Base-by-base conservation (phyloP, 1,139 yeast genomes). In the Yamadazyma epiphylla region DNA sequence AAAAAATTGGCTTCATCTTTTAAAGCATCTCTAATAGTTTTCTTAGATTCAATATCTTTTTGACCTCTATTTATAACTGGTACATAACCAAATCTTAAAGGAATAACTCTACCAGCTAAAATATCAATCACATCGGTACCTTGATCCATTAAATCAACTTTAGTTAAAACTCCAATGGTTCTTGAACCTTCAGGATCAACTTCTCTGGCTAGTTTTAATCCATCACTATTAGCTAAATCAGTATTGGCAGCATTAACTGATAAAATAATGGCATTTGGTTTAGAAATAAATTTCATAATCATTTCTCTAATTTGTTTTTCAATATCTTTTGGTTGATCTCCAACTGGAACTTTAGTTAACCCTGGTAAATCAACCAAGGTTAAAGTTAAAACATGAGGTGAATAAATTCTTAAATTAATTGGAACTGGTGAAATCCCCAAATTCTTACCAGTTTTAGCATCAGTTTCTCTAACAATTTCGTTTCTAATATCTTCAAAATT, bases 91-190 rank as follows among this genome's bases (percentile, higher is more conserved):
- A 87, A 86, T 59, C 96, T 76, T 50, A 91, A 73, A 8, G 98
- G 97, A 51, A 91, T 91, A 33, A 91, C 91, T 55, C 96, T 74
- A 37, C 98, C 97, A 5, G 96, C 95, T 51, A 91, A 71, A 50
- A 91, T 91, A 57, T 91, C 98, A 54, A 88, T 82, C 26, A 91
- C 98, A 61, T 91, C 98, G n/a, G 98, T 91, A 42, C 98, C 98
- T 55, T 87, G 81, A 55, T 91, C 98, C 98, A 91, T 91, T 50
- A 91, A 74, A 58, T 91, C 98, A 30, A 91, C 95, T 60, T 91
- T 91, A 22, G 98, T 91, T 50, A 91, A 74, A 31, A 91, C 98
- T 64, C 98, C 98, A 48, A 91, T 87, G 21, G 98, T 91, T 64
- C 98, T 77, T 13, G 84, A 61, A 31, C 98, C 98, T 60, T 91